Conservation (phyloP, 139 green algal species). For the Pleodorina starrii region DNA sequence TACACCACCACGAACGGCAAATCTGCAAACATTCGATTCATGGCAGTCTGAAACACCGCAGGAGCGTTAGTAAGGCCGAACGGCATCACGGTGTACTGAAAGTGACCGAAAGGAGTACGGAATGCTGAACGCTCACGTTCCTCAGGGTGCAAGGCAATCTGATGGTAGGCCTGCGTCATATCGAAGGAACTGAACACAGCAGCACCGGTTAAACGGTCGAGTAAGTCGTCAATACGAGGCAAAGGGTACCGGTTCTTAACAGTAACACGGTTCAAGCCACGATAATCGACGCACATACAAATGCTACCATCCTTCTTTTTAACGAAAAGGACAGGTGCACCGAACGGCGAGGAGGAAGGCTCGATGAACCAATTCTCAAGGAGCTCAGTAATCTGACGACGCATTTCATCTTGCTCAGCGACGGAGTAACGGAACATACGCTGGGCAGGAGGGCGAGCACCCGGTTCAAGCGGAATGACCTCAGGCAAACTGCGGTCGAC, state of each 20-base stretch:
- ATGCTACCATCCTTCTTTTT: constrained; percentile 71
- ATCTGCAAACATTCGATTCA: too few species aligned
- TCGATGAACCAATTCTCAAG: constrained; percentile 45
- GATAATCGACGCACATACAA: constrained; percentile 66
- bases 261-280: constrained; percentile 50
- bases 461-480: not conserved
- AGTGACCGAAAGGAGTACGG: constrained; percentile 60
- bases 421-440: not conserved
- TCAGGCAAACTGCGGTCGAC: not conserved
- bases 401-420: not conserved
- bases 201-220: constrained; percentile 32
- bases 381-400: not conserved
- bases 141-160: constrained; percentile 36
- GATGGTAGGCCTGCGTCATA: constrained; percentile 59
- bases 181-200: constrained; percentile 55
- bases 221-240: constrained; percentile 33
- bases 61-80: too few species aligned
- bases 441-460: not conserved
- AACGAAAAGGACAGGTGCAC: constrained; percentile 62
- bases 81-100: constrained; percentile 63
- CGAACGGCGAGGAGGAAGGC: constrained; percentile 48
- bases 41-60: too few species aligned
- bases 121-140: constrained; percentile 61
- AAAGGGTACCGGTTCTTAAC: constrained; percentile 50
- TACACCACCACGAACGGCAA: too few species aligned